Evolutionary conservation across 768 basidiomycete species (phyloP).

Genomic region (Boletus rex-veris): DNA sequence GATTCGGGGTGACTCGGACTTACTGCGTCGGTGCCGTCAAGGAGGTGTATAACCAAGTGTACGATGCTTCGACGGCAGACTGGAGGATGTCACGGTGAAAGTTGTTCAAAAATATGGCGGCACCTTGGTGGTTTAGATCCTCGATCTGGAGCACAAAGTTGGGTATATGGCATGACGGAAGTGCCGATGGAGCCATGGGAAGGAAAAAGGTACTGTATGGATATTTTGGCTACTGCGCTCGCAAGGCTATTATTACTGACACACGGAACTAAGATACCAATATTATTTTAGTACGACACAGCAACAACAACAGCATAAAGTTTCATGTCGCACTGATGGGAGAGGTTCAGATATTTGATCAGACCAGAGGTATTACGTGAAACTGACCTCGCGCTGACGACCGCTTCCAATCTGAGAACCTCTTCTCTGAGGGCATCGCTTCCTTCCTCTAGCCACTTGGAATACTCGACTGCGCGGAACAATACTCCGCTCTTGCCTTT

Average conservation of each 20-base stretch:
- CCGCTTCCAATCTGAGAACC: constrained; percentile 62
- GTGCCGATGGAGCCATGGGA: constrained; percentile 20
- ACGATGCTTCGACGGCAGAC: constrained; percentile 39
- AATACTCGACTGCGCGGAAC: constrained; percentile 83
- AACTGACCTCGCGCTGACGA: constrained; percentile 12
- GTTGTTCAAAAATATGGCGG: constrained; percentile 49
- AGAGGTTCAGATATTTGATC: not conserved
- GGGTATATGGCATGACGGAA: constrained; percentile 52
- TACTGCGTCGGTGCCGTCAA: constrained; percentile 47
- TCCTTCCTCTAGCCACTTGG: constrained; percentile 83
- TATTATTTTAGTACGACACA: constrained; percentile 5
- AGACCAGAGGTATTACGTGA: not conserved
- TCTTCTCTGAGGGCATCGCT: constrained; percentile 67
- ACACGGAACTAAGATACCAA: constrained; percentile 5
- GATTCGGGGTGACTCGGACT: constrained; percentile 19
- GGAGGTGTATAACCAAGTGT: constrained; percentile 41
- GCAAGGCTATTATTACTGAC: not conserved
- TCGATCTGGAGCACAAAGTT: constrained; percentile 53
- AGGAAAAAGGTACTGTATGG: not conserved
- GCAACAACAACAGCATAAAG: too few species aligned
- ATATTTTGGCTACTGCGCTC: constrained; percentile 4
- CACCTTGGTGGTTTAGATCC: constrained; percentile 58
- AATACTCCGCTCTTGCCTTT: constrained; percentile 90
- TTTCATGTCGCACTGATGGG: not conserved
- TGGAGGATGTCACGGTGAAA: constrained; percentile 41